Base-by-base conservation (phyloP, 129 eudicot genomes). In the Escallonia herrerae region DNA sequence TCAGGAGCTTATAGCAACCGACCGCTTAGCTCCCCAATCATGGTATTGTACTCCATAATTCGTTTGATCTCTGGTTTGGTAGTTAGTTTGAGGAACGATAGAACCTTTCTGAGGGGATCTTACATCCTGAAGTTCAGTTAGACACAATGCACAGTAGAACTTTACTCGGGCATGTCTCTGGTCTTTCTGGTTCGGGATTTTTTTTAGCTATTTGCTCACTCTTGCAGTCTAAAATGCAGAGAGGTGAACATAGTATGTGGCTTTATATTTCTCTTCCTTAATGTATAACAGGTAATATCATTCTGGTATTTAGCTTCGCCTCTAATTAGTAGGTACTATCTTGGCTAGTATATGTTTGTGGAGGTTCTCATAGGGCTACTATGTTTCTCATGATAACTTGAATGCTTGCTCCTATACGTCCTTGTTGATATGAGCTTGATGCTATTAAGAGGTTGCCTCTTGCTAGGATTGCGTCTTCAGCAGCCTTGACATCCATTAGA, bases 11-110 rank as follows among this genome's bases (percentile, higher is more conserved):
- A 67, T 94, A 76, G 86, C 99, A 77, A 89, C 87, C 14, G 99
- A 94, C 56, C 97, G 99, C 54, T 82, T 94, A 76, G 90, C 99
- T 67, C 94, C 97, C 72, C 99, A 94, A 72, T 77, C 99, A 40
- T 94, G 99, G 99, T 94, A 84, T 48, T 68, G 5, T 58, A 51
- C 48, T 47, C 10, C 33, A 22, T 22, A 22, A 5, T 13, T 51
- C 56, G 11, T 51, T 48, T 6, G 12, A 22, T 22, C 33, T 22
- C 33, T 22, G 33, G 33, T 22, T 22, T 22, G 33, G 33, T 22
- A 22, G 33, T 22, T 22, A 22, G 33, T 22, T 22, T 22, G 33
- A 22, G 33, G 33, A 22, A 22, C 1, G 33, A 22, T 22, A 22
- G 33, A 22, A 22, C 33, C 33, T 22, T 22, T 22, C 33, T 22